These are phyloP conservation scores for Penicillium fuscoglaucum DNA, from an alignment of 2,329 filamentous ascomycete species.

Conservation along the genomic window DNA sequence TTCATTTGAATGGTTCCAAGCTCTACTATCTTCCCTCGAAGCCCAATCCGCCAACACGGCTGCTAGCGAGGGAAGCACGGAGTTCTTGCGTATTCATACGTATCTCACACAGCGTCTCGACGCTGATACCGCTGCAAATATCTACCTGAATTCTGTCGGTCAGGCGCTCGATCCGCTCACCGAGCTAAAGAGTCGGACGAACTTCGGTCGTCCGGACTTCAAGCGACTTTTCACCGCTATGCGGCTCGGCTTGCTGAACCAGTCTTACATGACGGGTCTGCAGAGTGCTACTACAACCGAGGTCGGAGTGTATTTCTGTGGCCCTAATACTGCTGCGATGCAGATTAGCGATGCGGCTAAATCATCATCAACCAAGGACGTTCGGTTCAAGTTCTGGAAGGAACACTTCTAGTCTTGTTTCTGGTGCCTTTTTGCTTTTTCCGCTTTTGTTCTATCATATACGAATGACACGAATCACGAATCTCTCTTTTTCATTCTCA, in stretches of 20 bases:
- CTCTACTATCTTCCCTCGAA: slow-evolving; percentile 85
- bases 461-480: slow-evolving; percentile 28
- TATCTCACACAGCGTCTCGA: slow-evolving; percentile 95
- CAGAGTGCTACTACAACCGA: slow-evolving; percentile 76
- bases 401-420: slow-evolving; percentile 63
- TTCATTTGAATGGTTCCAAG: slow-evolving; percentile 99
- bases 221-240: slow-evolving; percentile 74
- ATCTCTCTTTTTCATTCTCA: slow-evolving; percentile 12
- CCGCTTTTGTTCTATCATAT: slow-evolving; percentile 6
- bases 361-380: slow-evolving; percentile 69
- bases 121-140: slow-evolving; percentile 90
- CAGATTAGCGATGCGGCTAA: slow-evolving; percentile 83
- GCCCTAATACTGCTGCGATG: slow-evolving; percentile 75
- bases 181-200: slow-evolving; percentile 83
- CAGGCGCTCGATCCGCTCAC: slow-evolving; percentile 86
- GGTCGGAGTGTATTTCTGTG: slow-evolving; percentile 97
- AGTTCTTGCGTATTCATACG: slow-evolving; percentile 97
- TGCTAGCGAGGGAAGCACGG: slow-evolving; percentile 54
- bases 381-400: slow-evolving; percentile 98
- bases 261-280: slow-evolving; percentile 80
- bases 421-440: neutral
- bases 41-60: slow-evolving; percentile 74
- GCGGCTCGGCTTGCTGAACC: slow-evolving; percentile 82
- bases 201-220: slow-evolving; percentile 95
- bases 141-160: slow-evolving; percentile 93